phyloP scores from a whole-genome alignment of 2,329 filamentous ascomycete genomes.

The Elsinoe perseae region DNA sequence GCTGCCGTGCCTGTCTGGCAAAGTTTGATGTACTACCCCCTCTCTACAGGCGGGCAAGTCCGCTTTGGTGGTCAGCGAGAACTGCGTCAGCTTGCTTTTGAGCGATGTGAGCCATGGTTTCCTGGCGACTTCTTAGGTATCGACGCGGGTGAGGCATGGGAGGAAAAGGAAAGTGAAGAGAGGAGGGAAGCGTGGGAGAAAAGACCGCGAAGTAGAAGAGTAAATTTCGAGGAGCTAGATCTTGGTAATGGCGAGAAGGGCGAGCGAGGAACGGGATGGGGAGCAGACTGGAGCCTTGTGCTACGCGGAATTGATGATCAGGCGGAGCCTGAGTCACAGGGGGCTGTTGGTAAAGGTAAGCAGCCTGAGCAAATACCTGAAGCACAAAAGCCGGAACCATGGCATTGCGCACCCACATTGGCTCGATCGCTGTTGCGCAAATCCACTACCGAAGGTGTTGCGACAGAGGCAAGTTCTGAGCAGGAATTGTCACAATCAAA shows the following conservation, averaged over 20 bases:
- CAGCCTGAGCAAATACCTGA: conserved; percentile 20
- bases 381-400: conserved; percentile 35
- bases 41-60: conserved; percentile 71
- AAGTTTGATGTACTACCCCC: conserved; percentile 70
- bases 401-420: conserved; percentile 32
- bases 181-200: conserved; percentile 62
- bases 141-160: conserved; percentile 70
- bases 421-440: conserved; percentile 22
- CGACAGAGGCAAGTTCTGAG: neutral
- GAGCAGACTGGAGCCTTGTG: conserved; percentile 61
- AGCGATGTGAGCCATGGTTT: conserved; percentile 72
- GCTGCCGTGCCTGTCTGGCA: conserved; percentile 83
- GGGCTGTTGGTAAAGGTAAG: conserved; percentile 11
- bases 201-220: conserved; percentile 72
- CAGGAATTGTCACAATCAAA: neutral
- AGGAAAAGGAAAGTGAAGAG: conserved; percentile 55
- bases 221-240: conserved; percentile 66
- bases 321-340: neutral
- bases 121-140: conserved; percentile 79
- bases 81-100: conserved; percentile 70
- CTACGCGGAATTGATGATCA: neutral
- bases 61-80: conserved; percentile 77
- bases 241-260: conserved; percentile 68
- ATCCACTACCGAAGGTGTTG: conserved; percentile 17
- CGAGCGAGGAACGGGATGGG: conserved; percentile 71